Evolutionary conservation across 345 rosid genomes (phyloP).

Genomic region (Lepidium africanum): DNA sequence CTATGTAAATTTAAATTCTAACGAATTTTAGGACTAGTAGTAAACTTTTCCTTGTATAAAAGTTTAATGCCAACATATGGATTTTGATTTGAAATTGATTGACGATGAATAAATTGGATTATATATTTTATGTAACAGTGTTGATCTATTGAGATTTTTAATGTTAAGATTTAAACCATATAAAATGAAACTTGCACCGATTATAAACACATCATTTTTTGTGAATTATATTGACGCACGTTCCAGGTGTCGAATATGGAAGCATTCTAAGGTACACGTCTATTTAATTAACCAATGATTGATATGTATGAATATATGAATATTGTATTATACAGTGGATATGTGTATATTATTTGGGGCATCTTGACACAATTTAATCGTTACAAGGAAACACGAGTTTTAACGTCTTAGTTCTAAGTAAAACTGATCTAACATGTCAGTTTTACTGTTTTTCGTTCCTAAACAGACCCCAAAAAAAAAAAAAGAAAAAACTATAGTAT

Average conservation of each 20-base stretch:
- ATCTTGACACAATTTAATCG: background rate
- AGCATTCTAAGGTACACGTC: slow-evolving; percentile 6
- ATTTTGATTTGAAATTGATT: too few relatives aligned
- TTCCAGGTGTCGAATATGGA: background rate
- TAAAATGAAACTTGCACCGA: background rate
- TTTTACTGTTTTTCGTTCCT: background rate
- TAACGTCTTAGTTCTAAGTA: too few relatives aligned
- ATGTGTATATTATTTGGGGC: background rate
- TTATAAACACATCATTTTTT: background rate
- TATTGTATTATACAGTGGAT: background rate
- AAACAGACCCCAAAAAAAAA: too few relatives aligned
- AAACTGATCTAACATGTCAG: too few relatives aligned
- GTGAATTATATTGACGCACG: background rate
- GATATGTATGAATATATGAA: background rate
- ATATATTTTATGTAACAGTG: too few relatives aligned
- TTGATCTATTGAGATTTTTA: too few relatives aligned
- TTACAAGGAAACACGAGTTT: too few relatives aligned
- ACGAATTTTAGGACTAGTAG: too few relatives aligned
- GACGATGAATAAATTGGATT: too few relatives aligned
- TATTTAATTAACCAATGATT: background rate
- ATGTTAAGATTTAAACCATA: background rate
- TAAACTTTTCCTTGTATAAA: too few relatives aligned
- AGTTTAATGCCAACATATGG: too few relatives aligned
- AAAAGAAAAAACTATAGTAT: background rate
- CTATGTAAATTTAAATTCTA: too few relatives aligned